Evolutionary conservation across 768 basidiomycete species (phyloP).

Genomic region (Flagelloscypha sp.): DNA sequence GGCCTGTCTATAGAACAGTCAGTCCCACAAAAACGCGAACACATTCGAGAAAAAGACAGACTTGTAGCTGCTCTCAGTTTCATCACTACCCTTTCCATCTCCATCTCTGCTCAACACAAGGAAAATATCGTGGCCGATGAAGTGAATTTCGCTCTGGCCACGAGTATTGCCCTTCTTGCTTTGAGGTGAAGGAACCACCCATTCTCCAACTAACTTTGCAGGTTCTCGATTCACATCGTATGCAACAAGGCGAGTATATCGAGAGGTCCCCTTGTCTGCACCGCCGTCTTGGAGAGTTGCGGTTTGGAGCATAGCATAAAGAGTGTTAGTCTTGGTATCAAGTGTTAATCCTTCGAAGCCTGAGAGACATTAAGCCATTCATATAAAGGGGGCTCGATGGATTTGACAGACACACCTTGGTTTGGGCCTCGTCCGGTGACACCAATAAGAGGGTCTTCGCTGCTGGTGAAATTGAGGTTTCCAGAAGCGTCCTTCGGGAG

Average conservation of each 20-base stretch:
- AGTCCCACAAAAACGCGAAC: conserved; percentile 1
- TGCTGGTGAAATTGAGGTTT: conserved; percentile 44
- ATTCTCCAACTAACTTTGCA: conserved; percentile 40
- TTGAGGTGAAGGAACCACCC: conserved; percentile 49
- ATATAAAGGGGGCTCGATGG: background rate
- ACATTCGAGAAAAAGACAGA: conserved; percentile 15
- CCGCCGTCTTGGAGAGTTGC: conserved; percentile 60
- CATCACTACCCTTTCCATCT: conserved; percentile 47
- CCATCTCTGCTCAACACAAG: conserved; percentile 52
- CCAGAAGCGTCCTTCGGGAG: conserved; percentile 39
- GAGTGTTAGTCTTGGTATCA: conserved; percentile 34
- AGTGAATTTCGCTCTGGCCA: conserved; percentile 50
- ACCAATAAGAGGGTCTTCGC: conserved; percentile 34
- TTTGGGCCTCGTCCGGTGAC: conserved; percentile 46
- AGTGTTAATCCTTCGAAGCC: conserved; percentile 57
- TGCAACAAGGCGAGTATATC: conserved; percentile 48
- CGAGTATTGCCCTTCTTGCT: conserved; percentile 43
- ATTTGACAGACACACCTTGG: conserved; percentile 33
- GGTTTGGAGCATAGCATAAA: conserved; percentile 57
- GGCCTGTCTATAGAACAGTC: conserved; percentile 33
- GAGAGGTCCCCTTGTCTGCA: conserved; percentile 32
- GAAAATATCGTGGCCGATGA: conserved; percentile 45
- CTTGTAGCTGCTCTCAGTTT: conserved; percentile 46
- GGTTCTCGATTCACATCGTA: conserved; percentile 38
- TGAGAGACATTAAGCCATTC: conserved; percentile 13